Conservation (phyloP, 805 yeast genomes). For the Huiozyma sinensis region DNA sequence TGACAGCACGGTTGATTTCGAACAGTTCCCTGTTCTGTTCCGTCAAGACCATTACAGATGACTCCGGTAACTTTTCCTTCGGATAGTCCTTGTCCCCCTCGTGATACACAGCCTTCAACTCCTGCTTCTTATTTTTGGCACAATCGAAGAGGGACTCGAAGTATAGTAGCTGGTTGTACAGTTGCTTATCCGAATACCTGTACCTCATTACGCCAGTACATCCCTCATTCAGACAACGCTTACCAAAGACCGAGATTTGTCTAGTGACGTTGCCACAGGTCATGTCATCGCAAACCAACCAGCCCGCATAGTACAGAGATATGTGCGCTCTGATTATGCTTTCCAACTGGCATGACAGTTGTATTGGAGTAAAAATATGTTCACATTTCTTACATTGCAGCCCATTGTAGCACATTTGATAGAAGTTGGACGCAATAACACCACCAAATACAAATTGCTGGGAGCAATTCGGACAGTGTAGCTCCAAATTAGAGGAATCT, state of each 20-base stretch:
- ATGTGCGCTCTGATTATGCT: slow-evolving; percentile 57
- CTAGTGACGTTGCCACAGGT: slow-evolving; percentile 74
- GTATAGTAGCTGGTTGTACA: slow-evolving; percentile 80
- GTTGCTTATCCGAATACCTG: slow-evolving; percentile 62
- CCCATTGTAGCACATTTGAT: slow-evolving; percentile 57
- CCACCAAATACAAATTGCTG: slow-evolving; percentile 62
- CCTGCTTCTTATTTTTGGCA: slow-evolving; percentile 55
- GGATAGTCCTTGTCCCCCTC: slow-evolving; percentile 28
- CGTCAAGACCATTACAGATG: slow-evolving; percentile 60
- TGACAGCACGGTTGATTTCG: slow-evolving; percentile 42
- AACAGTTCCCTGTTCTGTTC: slow-evolving; percentile 69
- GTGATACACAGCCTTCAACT: slow-evolving; percentile 43
- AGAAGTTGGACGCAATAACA: slow-evolving; percentile 49
- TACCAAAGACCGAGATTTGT: slow-evolving; percentile 83
- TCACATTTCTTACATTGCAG: slow-evolving; percentile 58
- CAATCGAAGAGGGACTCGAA: slow-evolving; percentile 71
- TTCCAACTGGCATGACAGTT: slow-evolving; percentile 66
- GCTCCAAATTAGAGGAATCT: slow-evolving; percentile 41
- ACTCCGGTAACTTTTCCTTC: slow-evolving; percentile 27
- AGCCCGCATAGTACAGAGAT: slow-evolving; percentile 72
- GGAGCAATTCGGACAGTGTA: slow-evolving; percentile 55
- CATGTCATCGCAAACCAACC: slow-evolving; percentile 76
- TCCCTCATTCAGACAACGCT: slow-evolving; percentile 53
- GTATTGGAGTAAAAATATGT: slow-evolving; percentile 38
- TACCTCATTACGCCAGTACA: slow-evolving; percentile 75